A percentile compares a stretch with the other conserved stretches of the same genome.
Evolutionary conservation across 352 stramenopile species (phyloP).

Genomic region (Elongisporangium undulatum): DNA sequence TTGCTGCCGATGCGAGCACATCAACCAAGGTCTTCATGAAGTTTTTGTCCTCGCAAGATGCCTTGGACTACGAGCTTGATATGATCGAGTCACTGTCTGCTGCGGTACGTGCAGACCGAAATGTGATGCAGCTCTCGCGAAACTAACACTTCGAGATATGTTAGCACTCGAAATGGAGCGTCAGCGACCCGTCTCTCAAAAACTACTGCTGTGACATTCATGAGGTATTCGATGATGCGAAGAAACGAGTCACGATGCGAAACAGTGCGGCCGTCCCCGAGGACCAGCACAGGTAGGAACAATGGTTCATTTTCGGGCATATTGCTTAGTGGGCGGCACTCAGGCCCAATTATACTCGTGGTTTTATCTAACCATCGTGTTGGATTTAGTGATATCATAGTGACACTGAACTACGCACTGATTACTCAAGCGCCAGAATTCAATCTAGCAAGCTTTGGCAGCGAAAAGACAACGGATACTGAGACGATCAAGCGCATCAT

Average conservation of each 20-base stretch:
- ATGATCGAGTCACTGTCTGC: conserved; percentile 33
- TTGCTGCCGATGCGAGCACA: conserved; percentile 51
- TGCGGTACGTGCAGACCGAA: conserved; percentile 19
- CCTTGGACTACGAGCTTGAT: conserved; percentile 32
- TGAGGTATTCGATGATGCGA: conserved; percentile 57
- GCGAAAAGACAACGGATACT: conserved; percentile 26
- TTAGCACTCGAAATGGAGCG: conserved; percentile 1
- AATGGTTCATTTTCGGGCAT: not conserved
- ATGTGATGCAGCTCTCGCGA: conserved; percentile 5
- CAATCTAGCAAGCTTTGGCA: conserved; percentile 30
- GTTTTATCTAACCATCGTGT: conserved; percentile 15
- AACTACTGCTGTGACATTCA: conserved; percentile 26
- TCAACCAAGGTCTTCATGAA: conserved; percentile 51
- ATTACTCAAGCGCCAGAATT: conserved; percentile 53
- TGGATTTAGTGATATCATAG: conserved; percentile 29
- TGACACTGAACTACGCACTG: conserved; percentile 50
- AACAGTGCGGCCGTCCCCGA: conserved; percentile 29
- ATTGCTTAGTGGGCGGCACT: conserved; percentile 1
- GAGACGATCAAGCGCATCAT: conserved; percentile 25
- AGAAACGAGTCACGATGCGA: conserved; percentile 36
- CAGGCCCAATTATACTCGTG: conserved; percentile 2
- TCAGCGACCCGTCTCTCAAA: not conserved
- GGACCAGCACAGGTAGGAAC: conserved; percentile 43
- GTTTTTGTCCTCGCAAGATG: conserved; percentile 40
- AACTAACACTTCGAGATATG: conserved; percentile 6